These are phyloP conservation scores for Herpetomonas tarakana DNA, from an alignment of 208 protist species.

Conservation along the genomic window DNA sequence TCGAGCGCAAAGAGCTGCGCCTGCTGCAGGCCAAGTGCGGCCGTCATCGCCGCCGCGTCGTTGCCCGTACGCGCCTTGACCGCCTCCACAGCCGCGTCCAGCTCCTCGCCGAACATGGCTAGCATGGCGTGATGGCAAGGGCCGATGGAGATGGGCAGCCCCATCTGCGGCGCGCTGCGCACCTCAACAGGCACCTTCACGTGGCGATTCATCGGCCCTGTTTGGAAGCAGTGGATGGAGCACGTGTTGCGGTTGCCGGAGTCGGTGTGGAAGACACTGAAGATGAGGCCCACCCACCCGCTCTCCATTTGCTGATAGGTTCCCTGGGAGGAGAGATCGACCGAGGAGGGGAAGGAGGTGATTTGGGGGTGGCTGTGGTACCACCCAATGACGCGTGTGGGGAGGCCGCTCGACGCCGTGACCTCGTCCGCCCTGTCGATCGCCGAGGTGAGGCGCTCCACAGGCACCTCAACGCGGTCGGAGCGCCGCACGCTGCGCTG, in stretches of 20 bases:
- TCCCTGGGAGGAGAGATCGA: conserved; percentile 80
- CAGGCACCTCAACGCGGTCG: conserved; percentile 75
- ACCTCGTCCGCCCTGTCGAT: conserved; percentile 55
- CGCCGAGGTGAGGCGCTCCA: conserved; percentile 49
- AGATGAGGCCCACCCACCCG: conserved; percentile 83
- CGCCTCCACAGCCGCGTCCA: conserved; percentile 22
- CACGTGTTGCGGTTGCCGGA: conserved; percentile 22
- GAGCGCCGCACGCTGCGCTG: conserved; percentile 64
- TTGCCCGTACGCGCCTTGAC: conserved; percentile 18
- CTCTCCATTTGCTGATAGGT: conserved; percentile 72
- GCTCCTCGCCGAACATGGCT: conserved; percentile 25
- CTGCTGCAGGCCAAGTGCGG: conserved; percentile 32
- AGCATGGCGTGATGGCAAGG: conserved; percentile 7
- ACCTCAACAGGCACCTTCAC: conserved; percentile 43
- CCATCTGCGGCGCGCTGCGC: conserved; percentile 19
- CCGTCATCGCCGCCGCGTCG: conserved; percentile 23
- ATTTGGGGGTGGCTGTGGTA: conserved; percentile 89
- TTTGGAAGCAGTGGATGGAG: conserved; percentile 70
- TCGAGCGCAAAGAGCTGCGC: conserved; percentile 41
- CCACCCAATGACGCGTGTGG: conserved; percentile 76
- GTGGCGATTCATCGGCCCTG: conserved; percentile 33
- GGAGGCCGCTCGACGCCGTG: conserved; percentile 15
- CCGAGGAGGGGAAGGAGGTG: conserved; percentile 56
- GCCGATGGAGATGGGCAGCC: conserved; percentile 6
- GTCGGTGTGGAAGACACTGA: conserved; percentile 77